Percentiles rank a stretch among this genome's conserved stretches.
These are phyloP conservation scores for Corymbia citriodora DNA, from an alignment of 441 rosid genomes.

Conservation along the genomic window DNA sequence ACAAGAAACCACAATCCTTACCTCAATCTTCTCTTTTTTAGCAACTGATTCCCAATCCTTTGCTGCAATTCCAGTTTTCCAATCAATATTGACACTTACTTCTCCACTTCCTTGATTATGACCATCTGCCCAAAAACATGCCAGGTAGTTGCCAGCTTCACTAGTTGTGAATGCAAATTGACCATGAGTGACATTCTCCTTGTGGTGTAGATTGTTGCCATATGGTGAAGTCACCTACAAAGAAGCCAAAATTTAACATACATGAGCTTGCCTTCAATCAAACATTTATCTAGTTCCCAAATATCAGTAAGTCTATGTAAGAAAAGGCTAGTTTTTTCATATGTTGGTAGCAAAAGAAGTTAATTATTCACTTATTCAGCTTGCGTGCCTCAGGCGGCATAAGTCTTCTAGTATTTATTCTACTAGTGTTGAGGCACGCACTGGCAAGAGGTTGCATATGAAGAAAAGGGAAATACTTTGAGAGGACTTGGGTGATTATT, in stretches of 20 bases:
- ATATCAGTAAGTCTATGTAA: not conserved
- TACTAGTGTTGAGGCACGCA: not conserved
- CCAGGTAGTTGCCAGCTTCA: constrained; percentile 13
- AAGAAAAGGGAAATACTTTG: not conserved
- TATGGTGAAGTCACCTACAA: constrained; percentile 9
- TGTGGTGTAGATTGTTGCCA: constrained; percentile 10
- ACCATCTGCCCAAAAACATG: constrained; percentile 8
- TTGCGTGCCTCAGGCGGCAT: not conserved
- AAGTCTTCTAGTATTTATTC: not conserved
- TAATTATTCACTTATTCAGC: not conserved
- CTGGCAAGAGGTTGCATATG: not conserved
- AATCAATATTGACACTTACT: constrained; percentile 4
- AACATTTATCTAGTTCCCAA: not conserved
- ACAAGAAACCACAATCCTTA: not conserved
- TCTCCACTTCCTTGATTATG: constrained; percentile 5
- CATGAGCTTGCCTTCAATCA: not conserved
- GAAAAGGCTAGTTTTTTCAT: not conserved
- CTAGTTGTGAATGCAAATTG: constrained; percentile 14
- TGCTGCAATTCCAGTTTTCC: constrained; percentile 11
- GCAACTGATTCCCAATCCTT: constrained; percentile 20
- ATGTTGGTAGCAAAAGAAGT: not conserved
- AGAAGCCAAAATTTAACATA: not conserved
- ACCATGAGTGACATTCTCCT: constrained; percentile 8
- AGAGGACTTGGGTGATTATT: not conserved
- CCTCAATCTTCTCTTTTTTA: constrained; percentile 13